Conservation (phyloP, 2,329 filamentous ascomycete species). For the Elsinoe australis region DNA sequence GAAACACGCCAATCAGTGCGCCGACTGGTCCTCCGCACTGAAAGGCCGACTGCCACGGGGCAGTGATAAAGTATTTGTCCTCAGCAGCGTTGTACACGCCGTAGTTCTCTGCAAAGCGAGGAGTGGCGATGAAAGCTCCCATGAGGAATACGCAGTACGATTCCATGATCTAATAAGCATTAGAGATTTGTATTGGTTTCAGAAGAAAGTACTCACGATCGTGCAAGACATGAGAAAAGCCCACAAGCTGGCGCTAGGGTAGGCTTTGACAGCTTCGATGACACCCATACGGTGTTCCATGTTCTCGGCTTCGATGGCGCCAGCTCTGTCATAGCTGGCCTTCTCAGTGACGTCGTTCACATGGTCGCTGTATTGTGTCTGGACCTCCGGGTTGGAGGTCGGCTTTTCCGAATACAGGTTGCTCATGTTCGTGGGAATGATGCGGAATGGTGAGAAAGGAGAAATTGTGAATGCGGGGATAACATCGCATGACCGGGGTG, state of each 20-base stretch:
- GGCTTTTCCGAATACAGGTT: constrained; percentile 14
- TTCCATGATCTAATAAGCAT: constrained; percentile 51
- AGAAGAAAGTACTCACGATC: constrained; percentile 39
- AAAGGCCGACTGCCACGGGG: constrained; percentile 53
- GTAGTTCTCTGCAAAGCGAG: constrained; percentile 40
- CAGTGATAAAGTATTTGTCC: constrained; percentile 39
- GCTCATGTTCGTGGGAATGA: constrained; percentile 12
- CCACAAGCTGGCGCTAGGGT: constrained; percentile 49
- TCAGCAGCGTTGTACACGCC: constrained; percentile 30
- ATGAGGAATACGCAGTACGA: constrained; percentile 57
- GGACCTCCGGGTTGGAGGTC: constrained; percentile 15
- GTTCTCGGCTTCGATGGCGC: constrained; percentile 52
- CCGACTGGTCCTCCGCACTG: constrained; percentile 50
- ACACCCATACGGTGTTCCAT: constrained; percentile 46
- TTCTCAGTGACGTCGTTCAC: neutral
- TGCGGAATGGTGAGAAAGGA: constrained; percentile 12
- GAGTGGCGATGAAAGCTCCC: constrained; percentile 50
- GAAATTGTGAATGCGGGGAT: neutral
- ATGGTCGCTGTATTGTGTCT: too few species aligned
- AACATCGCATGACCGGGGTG: neutral
- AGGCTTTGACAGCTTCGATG: constrained; percentile 43
- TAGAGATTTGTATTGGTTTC: constrained; percentile 20
- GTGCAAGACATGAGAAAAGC: constrained; percentile 50
- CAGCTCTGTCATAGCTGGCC: constrained; percentile 32
- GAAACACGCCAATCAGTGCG: constrained; percentile 52